Evolutionary conservation across 805 yeast genomes (phyloP), one percentile per base, ranked within the genome.

Genomic region (Nakazawaea ishiwadae): DNA sequence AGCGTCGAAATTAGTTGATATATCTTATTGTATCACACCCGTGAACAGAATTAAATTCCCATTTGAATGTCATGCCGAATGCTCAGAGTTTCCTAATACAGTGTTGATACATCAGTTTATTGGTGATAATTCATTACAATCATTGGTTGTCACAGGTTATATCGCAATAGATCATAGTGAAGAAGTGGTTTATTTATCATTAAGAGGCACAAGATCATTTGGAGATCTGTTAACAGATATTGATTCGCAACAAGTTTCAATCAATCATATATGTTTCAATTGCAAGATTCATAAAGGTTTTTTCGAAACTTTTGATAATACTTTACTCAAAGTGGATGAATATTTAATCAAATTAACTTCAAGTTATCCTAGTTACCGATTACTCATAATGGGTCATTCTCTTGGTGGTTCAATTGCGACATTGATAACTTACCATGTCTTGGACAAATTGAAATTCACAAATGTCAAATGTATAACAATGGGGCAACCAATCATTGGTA

Each of bases 401-500:
- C 41, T 68, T 37, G 75, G 74, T 1, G 74, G 74, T 3, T 57
- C 71, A 2, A 60, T 68, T 24, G 68, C 65, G 0, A 48, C 65
- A 11, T 50, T 70, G 2, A 45, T 69, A 10, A 63, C 63, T 5
- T 50, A 68, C 12, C 63, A 66, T 40, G 62, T 57, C 39, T 49
- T 63, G 9, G 67, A 62, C 44, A 44, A 57, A 39, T 69, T 69
- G 2, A 60, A 50, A 41, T 54, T 59, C 14, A 53, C 55, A 17
- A 36, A 60, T 30, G 35, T 69, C 30, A 37, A 42, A 32, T 44
- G 47, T 30, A 59, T 67, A 4, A 68, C 74, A 1, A 58, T 68
- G 65, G 75, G 74, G 2, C 73, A 62, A 50, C 75, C 75, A 0
- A 53, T 66, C 17, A 44, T 66, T 5, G 75, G 75, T 2, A 69